These are phyloP conservation scores for Pseudovirgaria hyperparasitica DNA, from an alignment of 2,329 filamentous ascomycete species.

Conservation along the genomic window DNA sequence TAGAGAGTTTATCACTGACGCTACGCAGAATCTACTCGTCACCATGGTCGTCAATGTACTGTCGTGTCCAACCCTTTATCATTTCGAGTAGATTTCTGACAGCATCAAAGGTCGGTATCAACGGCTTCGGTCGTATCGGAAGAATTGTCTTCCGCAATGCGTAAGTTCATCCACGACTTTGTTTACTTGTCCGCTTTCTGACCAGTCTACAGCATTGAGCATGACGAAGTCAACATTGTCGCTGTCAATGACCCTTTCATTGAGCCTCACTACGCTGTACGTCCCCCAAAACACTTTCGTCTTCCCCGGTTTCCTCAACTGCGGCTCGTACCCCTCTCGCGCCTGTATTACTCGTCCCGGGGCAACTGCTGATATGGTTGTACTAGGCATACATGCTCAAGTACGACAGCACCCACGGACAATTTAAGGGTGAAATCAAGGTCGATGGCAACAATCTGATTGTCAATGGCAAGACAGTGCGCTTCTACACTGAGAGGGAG, in stretches of 20 bases:
- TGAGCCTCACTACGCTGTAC: slow-evolving; percentile 91
- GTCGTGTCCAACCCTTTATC: slow-evolving; percentile 6
- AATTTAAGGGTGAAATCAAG: slow-evolving; percentile 86
- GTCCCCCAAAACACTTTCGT: slow-evolving; percentile 27
- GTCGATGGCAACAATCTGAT: slow-evolving; percentile 59
- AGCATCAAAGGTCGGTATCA: slow-evolving; percentile 72
- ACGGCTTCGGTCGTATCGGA: slow-evolving; percentile 99
- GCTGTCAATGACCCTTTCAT: slow-evolving; percentile 99
- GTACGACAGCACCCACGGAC: slow-evolving; percentile 94
- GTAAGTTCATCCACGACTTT: slow-evolving; percentile 33
- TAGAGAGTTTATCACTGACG: background rate
- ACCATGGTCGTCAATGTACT: slow-evolving; percentile 37
- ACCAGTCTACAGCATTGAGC: slow-evolving; percentile 51
- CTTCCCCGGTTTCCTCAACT: slow-evolving; percentile 1
- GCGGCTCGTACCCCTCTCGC: too few species aligned
- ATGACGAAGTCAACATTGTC: slow-evolving; percentile 79
- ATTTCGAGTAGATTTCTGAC: slow-evolving; percentile 9
- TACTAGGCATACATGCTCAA: slow-evolving; percentile 95
- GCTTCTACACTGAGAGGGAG: slow-evolving; percentile 90
- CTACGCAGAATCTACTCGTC: slow-evolving; percentile 5
- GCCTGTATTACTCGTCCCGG: too few species aligned
- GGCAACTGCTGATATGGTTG: slow-evolving; percentile 15
- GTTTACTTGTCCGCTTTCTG: slow-evolving; percentile 8
- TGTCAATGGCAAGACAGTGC: slow-evolving; percentile 89
- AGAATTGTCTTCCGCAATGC: slow-evolving; percentile 99